phyloP scores from a whole-genome alignment of 2,329 filamentous ascomycete species.

The Nectriaceae sp. region DNA sequence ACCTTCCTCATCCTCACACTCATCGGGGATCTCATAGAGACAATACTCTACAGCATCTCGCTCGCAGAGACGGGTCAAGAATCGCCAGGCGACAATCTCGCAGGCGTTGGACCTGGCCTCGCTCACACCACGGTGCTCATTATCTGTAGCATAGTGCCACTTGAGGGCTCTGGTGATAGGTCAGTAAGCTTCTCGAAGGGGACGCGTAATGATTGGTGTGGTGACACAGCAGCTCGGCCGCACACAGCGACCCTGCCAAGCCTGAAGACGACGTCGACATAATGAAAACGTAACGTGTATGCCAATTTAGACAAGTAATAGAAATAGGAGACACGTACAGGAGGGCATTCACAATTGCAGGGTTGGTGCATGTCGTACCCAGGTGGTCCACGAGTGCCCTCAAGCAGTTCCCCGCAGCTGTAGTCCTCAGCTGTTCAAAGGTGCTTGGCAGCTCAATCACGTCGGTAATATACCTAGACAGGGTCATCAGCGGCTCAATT shows the following conservation, averaged over 20 bases:
- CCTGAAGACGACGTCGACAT: not conserved
- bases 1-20: conserved; percentile 27
- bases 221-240: not conserved
- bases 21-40: conserved; percentile 68
- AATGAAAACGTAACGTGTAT: not conserved
- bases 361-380: conserved; percentile 63
- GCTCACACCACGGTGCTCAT: conserved; percentile 66
- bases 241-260: too few species aligned
- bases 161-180: conserved; percentile 62
- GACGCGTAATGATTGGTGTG: not conserved
- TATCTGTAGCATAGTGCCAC: conserved; percentile 69
- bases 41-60: conserved; percentile 74
- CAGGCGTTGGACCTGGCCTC: conserved; percentile 72
- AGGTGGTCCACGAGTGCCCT: conserved; percentile 65
- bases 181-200: conserved; percentile 8
- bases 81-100: conserved; percentile 81
- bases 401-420: conserved; percentile 60
- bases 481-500: conserved; percentile 6
- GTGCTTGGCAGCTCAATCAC: conserved; percentile 65
- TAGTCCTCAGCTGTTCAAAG: conserved; percentile 74
- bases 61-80: conserved; percentile 70
- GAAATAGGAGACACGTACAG: conserved; percentile 49
- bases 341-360: conserved; percentile 70
- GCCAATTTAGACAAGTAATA: not conserved
- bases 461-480: conserved; percentile 60